These are phyloP conservation scores for Volvariella volvacea DNA, from an alignment of 1,284 basidiomycete genomes.

Conservation along the genomic window DNA sequence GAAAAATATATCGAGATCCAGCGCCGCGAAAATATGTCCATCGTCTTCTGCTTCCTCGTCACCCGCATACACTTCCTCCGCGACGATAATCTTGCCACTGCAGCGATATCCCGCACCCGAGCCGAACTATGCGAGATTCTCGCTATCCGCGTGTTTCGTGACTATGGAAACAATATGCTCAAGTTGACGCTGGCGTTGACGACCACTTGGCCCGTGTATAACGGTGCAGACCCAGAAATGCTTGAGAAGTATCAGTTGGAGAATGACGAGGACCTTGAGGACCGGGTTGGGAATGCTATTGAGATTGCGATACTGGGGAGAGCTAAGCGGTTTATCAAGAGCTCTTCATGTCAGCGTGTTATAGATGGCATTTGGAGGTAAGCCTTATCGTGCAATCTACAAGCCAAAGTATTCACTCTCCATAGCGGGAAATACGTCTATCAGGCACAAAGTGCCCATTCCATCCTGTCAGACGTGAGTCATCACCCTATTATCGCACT, in stretches of 20 bases:
- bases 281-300: conserved; percentile 81
- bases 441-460: conserved; percentile 79
- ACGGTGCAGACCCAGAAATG: conserved; percentile 66
- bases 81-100: conserved; percentile 60
- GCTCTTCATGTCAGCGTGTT: conserved; percentile 80
- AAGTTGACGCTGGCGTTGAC: conserved; percentile 77
- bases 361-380: conserved; percentile 78
- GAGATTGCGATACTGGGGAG: conserved; percentile 87
- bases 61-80: conserved; percentile 84
- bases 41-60: conserved; percentile 85
- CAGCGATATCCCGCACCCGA: conserved; percentile 67
- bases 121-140: conserved; percentile 86
- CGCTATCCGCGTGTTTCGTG: conserved; percentile 75
- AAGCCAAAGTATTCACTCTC: conserved; percentile 6
- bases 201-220: conserved; percentile 84
- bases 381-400: neutral
- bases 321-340: conserved; percentile 83
- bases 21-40: conserved; percentile 57
- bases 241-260: conserved; percentile 63
- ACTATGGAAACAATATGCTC: conserved; percentile 70
- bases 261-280: conserved; percentile 68
- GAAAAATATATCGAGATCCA: conserved; percentile 69
- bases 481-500: neutral
- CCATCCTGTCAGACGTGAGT: conserved; percentile 79
- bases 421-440: conserved; percentile 87